A percentile compares a stretch with the other conserved stretches of the same genome.
These are phyloP conservation scores for Talaromyces wortmannii DNA, from an alignment of 495 filamentous ascomycete species.

Conservation along the genomic window DNA sequence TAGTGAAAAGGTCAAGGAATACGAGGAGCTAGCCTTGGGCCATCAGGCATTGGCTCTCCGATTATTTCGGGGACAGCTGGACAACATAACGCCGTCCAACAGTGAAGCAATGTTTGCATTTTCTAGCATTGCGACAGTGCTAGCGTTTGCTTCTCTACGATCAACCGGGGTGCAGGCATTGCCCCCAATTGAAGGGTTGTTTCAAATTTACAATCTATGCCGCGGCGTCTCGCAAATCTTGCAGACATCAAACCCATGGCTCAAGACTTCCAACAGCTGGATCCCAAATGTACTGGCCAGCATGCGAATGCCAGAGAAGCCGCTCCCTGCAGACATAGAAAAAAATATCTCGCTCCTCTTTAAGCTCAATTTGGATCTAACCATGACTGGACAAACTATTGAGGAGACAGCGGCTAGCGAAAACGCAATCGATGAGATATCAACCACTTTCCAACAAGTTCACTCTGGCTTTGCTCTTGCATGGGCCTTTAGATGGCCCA, in stretches of 20 bases:
- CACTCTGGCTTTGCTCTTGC: background rate
- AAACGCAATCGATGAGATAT: background rate
- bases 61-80: slow-evolving; percentile 36
- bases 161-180: background rate
- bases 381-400: slow-evolving; percentile 1
- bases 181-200: slow-evolving; percentile 3
- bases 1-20: slow-evolving; percentile 3
- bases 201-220: slow-evolving; percentile 5
- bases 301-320: background rate
- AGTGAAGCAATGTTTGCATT: slow-evolving; percentile 47
- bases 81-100: slow-evolving; percentile 36
- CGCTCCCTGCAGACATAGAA: slow-evolving; percentile 1
- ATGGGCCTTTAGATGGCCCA: slow-evolving; percentile 2
- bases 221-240: slow-evolving; percentile 5
- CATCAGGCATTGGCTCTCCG: slow-evolving; percentile 42
- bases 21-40: slow-evolving; percentile 2
- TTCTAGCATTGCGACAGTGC: slow-evolving; percentile 40
- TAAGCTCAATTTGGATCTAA: slow-evolving; percentile 5
- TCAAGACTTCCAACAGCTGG: slow-evolving; percentile 2
- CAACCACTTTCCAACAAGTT: background rate
- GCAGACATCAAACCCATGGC: background rate
- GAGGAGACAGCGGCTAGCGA: slow-evolving; percentile 1
- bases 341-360: background rate
- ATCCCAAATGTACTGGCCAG: background rate
- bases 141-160: slow-evolving; percentile 5